Percentiles rank a stretch among this genome's conserved stretches.
Evolutionary conservation across 495 filamentous ascomycete species (phyloP).

Genomic region (Apiosordaria backusii): DNA sequence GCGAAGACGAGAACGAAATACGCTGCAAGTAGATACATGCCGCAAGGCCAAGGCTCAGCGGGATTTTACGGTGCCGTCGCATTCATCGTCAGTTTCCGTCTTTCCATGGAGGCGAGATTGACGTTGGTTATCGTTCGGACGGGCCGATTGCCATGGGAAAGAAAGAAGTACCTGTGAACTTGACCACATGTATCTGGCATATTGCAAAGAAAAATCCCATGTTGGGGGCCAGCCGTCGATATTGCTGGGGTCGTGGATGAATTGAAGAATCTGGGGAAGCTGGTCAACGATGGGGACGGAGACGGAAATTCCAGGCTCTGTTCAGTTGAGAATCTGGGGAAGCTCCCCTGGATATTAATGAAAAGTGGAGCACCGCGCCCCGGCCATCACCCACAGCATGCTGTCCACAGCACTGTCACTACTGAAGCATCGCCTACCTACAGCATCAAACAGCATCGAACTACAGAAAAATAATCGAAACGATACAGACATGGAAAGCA

Average conservation of each 20-base stretch:
- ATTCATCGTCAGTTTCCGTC: neutral
- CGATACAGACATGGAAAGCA: too few species aligned
- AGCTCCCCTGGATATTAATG: neutral
- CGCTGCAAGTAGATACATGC: neutral
- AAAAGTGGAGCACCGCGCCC: neutral
- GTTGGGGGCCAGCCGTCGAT: neutral
- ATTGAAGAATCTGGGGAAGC: slow-evolving; percentile 11
- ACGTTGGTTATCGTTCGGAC: neutral
- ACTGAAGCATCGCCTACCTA: neutral
- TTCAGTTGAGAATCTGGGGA: neutral
- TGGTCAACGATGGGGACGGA: neutral
- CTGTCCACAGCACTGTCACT: neutral
- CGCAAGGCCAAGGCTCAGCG: too few species aligned
- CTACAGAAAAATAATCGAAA: neutral
- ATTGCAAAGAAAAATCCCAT: neutral
- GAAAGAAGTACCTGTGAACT: neutral
- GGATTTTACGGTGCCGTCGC: neutral
- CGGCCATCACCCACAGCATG: neutral
- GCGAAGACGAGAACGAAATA: neutral
- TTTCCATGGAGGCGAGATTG: slow-evolving; percentile 3
- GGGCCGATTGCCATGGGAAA: slow-evolving; percentile 2
- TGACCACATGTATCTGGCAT: neutral
- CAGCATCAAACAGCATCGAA: neutral
- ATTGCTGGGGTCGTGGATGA: neutral
- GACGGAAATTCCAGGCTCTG: neutral